Percentiles rank a stretch among this genome's conserved stretches.
phyloP scores from a whole-genome alignment of 192 early-diverging fungal genomes.

The Jimgerdemannia lactiflua region DNA sequence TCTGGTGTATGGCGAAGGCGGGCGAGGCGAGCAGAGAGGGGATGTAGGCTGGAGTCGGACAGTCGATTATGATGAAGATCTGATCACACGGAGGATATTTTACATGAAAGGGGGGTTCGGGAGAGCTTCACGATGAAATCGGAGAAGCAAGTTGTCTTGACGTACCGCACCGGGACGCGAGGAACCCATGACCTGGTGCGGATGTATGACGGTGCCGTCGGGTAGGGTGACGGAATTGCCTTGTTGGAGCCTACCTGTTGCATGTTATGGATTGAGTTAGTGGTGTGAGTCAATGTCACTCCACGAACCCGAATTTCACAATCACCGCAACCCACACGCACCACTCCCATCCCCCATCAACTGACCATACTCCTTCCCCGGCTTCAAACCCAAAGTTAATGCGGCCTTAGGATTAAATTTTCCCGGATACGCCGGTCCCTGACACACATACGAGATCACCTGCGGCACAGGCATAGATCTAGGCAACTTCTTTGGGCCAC shows the following conservation, averaged over 20 bases:
- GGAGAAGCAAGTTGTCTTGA: not conserved
- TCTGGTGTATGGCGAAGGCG: slow-evolving; percentile 42
- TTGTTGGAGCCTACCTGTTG: slow-evolving; percentile 41
- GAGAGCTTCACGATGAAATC: not conserved
- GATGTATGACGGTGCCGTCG: slow-evolving; percentile 66
- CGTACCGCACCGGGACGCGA: slow-evolving; percentile 52
- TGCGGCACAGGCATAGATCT: slow-evolving; percentile 44
- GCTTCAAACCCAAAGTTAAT: slow-evolving; percentile 58
- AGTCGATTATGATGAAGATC: slow-evolving; percentile 69
- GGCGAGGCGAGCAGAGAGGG: slow-evolving; percentile 34
- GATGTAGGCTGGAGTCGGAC: slow-evolving; percentile 57
- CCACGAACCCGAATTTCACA: not conserved
- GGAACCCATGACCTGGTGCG: slow-evolving; percentile 65
- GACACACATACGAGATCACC: slow-evolving; percentile 70
- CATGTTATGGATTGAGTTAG: not conserved
- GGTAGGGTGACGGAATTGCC: slow-evolving; percentile 57
- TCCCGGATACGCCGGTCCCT: slow-evolving; percentile 69
- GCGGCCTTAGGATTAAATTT: slow-evolving; percentile 78
- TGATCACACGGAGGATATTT: not conserved
- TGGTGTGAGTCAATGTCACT: not conserved
- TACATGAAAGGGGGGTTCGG: not conserved
- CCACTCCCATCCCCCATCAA: not conserved
- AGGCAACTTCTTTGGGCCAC: slow-evolving; percentile 25
- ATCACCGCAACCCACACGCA: not conserved
- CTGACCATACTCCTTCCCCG: slow-evolving; percentile 58